Evolutionary conservation across 345 rosid genomes (phyloP).

Genomic region (Noccaea bulbosa): DNA sequence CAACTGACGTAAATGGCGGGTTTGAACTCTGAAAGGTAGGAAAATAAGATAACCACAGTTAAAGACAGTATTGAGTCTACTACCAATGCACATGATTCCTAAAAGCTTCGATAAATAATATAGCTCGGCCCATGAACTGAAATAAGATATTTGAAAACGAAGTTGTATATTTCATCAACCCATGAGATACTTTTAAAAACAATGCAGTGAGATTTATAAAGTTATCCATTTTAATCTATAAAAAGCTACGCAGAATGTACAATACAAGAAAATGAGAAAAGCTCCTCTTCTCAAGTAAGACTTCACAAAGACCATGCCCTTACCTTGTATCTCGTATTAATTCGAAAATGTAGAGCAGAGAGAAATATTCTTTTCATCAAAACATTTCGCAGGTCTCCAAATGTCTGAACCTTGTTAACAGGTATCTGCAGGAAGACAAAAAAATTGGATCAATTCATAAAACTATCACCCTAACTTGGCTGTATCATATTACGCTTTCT

Average conservation of each 20-base stretch:
- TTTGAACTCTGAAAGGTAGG: slow-evolving; percentile 84
- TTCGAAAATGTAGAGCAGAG: slow-evolving; percentile 97
- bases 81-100: neutral
- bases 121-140: slow-evolving; percentile 2
- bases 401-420: slow-evolving; percentile 82
- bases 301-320: slow-evolving; percentile 21
- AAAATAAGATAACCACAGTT: slow-evolving; percentile 38
- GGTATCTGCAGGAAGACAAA: slow-evolving; percentile 74
- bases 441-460: slow-evolving; percentile 11
- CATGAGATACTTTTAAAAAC: neutral
- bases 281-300: neutral
- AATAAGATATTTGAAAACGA: neutral
- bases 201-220: neutral
- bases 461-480: slow-evolving; percentile 19
- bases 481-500: slow-evolving; percentile 3
- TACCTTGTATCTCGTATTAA: slow-evolving; percentile 97
- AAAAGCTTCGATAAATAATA: slow-evolving; percentile 19
- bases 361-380: slow-evolving; percentile 98
- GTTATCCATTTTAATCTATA: neutral
- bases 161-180: neutral
- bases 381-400: slow-evolving; percentile 90
- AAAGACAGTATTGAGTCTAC: slow-evolving; percentile 6
- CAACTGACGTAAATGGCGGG: slow-evolving; percentile 98
- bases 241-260: neutral
- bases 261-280: neutral